A percentile compares a stretch with the other conserved stretches of the same genome.
These are phyloP conservation scores for Verticillium dahliae DNA, from an alignment of 2,329 filamentous ascomycete genomes.

Conservation along the genomic window DNA sequence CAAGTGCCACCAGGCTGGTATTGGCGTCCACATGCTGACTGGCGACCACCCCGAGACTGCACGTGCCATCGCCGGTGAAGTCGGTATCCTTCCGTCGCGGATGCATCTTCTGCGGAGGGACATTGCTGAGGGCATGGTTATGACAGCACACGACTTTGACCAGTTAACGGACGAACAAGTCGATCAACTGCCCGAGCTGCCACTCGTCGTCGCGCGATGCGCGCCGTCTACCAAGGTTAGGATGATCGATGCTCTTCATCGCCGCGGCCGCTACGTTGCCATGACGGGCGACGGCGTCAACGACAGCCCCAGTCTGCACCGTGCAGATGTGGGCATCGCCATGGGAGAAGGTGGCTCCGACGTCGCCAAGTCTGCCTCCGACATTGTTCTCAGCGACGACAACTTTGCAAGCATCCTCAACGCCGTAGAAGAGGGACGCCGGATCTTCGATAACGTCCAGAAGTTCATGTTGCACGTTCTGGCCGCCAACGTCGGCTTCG, in stretches of 20 bases:
- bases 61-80: constrained; percentile 51
- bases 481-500: constrained; percentile 62
- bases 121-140: constrained; percentile 49
- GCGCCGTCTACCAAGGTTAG: constrained; percentile 65
- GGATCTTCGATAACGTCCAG: constrained; percentile 66
- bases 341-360: constrained; percentile 63
- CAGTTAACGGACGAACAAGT: constrained; percentile 55
- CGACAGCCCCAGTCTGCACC: constrained; percentile 60
- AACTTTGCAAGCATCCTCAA: constrained; percentile 46
- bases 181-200: constrained; percentile 54
- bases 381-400: constrained; percentile 63
- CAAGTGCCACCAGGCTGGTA: constrained; percentile 51
- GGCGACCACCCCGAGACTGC: constrained; percentile 58
- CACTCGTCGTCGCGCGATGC: constrained; percentile 64
- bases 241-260: constrained; percentile 69
- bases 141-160: constrained; percentile 59
- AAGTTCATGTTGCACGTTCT: constrained; percentile 64
- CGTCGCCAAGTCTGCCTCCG: constrained; percentile 60
- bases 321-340: constrained; percentile 62
- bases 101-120: constrained; percentile 41
- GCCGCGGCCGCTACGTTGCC: constrained; percentile 53
- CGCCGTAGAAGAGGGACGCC: constrained; percentile 56
- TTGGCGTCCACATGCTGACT: constrained; percentile 59
- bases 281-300: constrained; percentile 71
- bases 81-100: constrained; percentile 49